phyloP scores from a whole-genome alignment of 1,284 basidiomycete species.

The Exsudoporus floridanus region DNA sequence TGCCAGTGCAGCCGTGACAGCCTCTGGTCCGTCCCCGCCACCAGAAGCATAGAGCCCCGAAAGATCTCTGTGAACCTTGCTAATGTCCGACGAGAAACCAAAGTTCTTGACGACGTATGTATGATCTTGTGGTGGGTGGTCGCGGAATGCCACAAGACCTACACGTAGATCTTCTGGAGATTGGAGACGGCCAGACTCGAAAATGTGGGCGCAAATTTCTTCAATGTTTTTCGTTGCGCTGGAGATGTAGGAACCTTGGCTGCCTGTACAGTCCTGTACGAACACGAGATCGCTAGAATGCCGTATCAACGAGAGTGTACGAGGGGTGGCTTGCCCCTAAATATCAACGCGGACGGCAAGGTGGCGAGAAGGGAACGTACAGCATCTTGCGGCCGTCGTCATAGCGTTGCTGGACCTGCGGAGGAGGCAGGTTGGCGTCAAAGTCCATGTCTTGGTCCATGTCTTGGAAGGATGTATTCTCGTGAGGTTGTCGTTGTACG shows the following conservation, averaged over 20 bases:
- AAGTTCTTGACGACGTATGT: constrained; percentile 92
- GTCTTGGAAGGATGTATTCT: constrained; percentile 15
- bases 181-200: constrained; percentile 90
- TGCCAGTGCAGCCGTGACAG: constrained; percentile 91
- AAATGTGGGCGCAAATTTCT: constrained; percentile 94
- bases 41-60: constrained; percentile 88
- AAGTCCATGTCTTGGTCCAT: constrained; percentile 83
- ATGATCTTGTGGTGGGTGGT: constrained; percentile 95
- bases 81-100: constrained; percentile 91
- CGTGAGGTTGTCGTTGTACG: constrained; percentile 9
- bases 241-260: constrained; percentile 80
- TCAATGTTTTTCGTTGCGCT: constrained; percentile 98
- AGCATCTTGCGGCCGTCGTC: constrained; percentile 65
- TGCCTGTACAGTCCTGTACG: constrained; percentile 91
- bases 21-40: constrained; percentile 97
- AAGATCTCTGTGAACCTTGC: constrained; percentile 83
- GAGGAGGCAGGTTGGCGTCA: constrained; percentile 42
- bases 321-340: constrained; percentile 12
- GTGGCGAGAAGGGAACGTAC: constrained; percentile 53
- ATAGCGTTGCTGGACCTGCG: constrained; percentile 37
- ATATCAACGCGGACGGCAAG: constrained; percentile 2
- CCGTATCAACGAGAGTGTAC: not conserved
- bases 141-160: constrained; percentile 87
- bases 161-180: constrained; percentile 86
- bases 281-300: constrained; percentile 76